These are phyloP conservation scores for Alternaria ventricosa DNA, from an alignment of 2,329 filamentous ascomycete species.

Conservation along the genomic window DNA sequence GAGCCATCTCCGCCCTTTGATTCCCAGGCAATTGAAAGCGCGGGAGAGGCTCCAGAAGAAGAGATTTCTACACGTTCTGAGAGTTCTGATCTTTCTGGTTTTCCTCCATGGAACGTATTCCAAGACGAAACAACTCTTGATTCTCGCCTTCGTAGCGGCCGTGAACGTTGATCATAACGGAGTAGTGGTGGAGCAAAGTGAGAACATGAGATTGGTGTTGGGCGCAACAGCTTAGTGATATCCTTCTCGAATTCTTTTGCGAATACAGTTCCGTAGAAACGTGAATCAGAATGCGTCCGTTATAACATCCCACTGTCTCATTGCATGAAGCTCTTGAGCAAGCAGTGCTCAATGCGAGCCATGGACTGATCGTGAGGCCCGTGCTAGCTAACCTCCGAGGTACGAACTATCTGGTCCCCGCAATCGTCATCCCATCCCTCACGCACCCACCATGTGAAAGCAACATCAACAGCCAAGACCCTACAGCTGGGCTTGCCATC, in stretches of 20 bases:
- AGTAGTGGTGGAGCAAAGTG: background rate
- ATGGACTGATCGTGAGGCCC: background rate
- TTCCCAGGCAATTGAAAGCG: background rate
- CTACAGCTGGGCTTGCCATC: background rate
- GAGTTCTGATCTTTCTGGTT: background rate
- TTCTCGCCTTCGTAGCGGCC: background rate
- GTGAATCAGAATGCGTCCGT: background rate
- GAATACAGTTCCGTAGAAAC: background rate
- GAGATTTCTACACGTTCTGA: background rate
- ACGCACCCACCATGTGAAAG: conserved; percentile 6
- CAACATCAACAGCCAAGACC: background rate
- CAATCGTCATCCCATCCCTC: conserved; percentile 13
- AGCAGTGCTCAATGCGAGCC: background rate
- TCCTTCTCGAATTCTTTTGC: background rate
- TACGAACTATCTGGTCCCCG: conserved; percentile 16
- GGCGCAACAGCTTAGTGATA: conserved; percentile 5
- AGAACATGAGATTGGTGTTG: background rate
- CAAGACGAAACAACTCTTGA: background rate
- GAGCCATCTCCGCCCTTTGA: background rate
- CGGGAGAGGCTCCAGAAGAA: background rate
- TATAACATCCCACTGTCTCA: background rate
- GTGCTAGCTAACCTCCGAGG: conserved; percentile 13
- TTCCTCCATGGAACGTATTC: background rate
- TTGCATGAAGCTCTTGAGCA: background rate
- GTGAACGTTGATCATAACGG: background rate